A percentile compares a stretch with the other conserved stretches of the same genome.
These are phyloP conservation scores for Plenodomus tracheiphilus DNA, from an alignment of 2,329 filamentous ascomycete species.

Conservation along the genomic window DNA sequence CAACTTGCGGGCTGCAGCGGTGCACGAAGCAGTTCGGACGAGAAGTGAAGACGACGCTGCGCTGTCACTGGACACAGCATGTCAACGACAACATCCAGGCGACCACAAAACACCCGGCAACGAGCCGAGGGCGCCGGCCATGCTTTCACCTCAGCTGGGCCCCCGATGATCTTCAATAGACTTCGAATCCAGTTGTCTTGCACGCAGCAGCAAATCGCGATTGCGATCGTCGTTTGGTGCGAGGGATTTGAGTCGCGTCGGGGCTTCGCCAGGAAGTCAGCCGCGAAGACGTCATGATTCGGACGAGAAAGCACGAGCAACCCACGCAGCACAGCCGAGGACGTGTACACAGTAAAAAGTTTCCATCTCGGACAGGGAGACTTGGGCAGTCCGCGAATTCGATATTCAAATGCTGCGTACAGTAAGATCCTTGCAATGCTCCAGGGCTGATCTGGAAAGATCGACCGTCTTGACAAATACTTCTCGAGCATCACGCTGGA, in stretches of 20 bases:
- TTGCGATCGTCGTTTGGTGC: neutral
- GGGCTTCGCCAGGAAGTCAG: neutral
- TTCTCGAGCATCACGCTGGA: neutral
- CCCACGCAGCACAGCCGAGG: neutral
- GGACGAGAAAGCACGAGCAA: neutral
- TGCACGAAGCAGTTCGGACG: constrained; percentile 4
- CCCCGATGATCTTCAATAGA: neutral
- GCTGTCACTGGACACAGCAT: constrained; percentile 23
- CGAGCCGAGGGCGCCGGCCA: too few species aligned
- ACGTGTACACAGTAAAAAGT: neutral
- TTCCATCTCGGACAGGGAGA: neutral
- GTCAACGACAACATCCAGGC: constrained; percentile 5
- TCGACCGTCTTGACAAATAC: neutral
- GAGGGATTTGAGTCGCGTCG: neutral
- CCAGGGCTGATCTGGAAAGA: neutral
- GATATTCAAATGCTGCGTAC: too few species aligned
- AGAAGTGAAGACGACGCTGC: constrained; percentile 13
- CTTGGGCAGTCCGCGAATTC: neutral
- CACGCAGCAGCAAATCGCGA: neutral
- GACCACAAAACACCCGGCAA: neutral
- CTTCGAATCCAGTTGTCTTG: neutral
- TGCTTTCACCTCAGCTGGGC: too few species aligned
- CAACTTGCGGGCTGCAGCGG: neutral
- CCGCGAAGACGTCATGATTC: neutral
- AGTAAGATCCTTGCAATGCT: neutral